Evolutionary conservation across 495 filamentous ascomycete genomes (phyloP).

Genomic region (Gamarada debralockiae): DNA sequence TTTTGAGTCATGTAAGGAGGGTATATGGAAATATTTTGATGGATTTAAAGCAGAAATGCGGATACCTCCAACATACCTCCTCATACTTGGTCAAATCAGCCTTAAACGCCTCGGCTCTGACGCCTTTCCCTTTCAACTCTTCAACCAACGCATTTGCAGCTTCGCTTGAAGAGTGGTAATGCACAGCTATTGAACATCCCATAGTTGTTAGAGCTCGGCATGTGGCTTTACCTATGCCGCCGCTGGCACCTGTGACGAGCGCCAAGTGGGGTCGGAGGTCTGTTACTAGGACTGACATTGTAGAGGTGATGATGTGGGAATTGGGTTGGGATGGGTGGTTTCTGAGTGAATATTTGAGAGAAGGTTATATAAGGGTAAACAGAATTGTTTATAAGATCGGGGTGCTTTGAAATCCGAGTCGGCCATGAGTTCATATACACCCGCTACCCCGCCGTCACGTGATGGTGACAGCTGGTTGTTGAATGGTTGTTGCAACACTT

Average conservation of each 20-base stretch:
- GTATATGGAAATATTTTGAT: background rate
- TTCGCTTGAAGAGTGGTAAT: conserved; percentile 14
- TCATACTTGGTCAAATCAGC: conserved; percentile 19
- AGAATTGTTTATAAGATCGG: no score
- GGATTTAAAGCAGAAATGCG: background rate
- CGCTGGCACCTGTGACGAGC: conserved; percentile 15
- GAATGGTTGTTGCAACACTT: no score
- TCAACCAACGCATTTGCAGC: conserved; percentile 4
- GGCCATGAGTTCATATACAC: no score
- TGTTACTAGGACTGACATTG: conserved; percentile 11
- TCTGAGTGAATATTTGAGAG: no score
- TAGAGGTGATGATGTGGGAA: no score
- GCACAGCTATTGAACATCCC: conserved; percentile 17
- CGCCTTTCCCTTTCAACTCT: conserved; percentile 3
- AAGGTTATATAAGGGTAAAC: no score
- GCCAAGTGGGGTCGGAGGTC: conserved; percentile 10
- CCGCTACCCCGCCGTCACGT: no score
- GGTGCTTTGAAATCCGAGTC: no score
- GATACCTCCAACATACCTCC: background rate
- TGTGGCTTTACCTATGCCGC: conserved; percentile 17
- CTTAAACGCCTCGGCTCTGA: conserved; percentile 11
- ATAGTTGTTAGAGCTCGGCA: conserved; percentile 7
- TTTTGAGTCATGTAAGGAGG: background rate
- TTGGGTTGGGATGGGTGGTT: no score
- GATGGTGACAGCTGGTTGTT: no score